A percentile compares a stretch with the other conserved stretches of the same genome.
These are phyloP conservation scores for Thermomucor indicae-seudaticae DNA, from an alignment of 371 early-diverging fungal species.

Conservation along the genomic window DNA sequence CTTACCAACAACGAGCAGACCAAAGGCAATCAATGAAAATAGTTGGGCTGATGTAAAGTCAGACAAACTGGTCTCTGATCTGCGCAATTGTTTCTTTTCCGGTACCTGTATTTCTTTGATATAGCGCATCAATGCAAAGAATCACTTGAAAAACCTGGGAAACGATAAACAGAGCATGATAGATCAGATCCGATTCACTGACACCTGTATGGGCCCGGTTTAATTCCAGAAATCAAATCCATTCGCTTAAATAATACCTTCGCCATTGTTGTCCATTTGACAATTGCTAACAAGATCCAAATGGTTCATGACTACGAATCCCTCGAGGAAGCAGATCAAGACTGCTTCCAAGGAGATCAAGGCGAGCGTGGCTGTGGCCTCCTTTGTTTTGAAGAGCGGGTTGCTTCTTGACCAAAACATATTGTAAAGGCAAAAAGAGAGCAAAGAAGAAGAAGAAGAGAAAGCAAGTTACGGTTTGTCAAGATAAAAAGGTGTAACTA, in stretches of 20 bases:
- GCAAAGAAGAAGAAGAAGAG: neutral
- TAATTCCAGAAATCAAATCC: neutral
- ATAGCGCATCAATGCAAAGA: conserved; percentile 40
- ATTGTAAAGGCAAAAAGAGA: neutral
- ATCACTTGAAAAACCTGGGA: conserved; percentile 45
- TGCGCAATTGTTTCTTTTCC: neutral
- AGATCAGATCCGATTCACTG: conserved; percentile 52
- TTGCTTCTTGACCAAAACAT: conserved; percentile 7
- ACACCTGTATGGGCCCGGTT: conserved; percentile 21
- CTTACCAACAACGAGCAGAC: conserved; percentile 42
- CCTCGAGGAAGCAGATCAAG: conserved; percentile 38
- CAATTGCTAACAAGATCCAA: conserved; percentile 34
- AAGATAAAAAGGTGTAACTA: no score
- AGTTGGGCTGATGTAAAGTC: conserved; percentile 32
- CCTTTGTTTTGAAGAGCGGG: conserved; percentile 25
- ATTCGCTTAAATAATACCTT: conserved; percentile 12
- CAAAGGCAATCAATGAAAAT: conserved; percentile 33
- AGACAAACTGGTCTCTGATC: neutral
- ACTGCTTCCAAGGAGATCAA: conserved; percentile 34
- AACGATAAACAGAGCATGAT: conserved; percentile 44
- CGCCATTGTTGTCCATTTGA: conserved; percentile 10
- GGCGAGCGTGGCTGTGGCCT: conserved; percentile 21
- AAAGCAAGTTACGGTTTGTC: neutral
- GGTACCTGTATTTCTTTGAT: conserved; percentile 44
- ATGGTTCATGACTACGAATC: conserved; percentile 40